Conservation (phyloP, 2,329 filamentous ascomycete genomes). For the Neonectria ditissima region DNA sequence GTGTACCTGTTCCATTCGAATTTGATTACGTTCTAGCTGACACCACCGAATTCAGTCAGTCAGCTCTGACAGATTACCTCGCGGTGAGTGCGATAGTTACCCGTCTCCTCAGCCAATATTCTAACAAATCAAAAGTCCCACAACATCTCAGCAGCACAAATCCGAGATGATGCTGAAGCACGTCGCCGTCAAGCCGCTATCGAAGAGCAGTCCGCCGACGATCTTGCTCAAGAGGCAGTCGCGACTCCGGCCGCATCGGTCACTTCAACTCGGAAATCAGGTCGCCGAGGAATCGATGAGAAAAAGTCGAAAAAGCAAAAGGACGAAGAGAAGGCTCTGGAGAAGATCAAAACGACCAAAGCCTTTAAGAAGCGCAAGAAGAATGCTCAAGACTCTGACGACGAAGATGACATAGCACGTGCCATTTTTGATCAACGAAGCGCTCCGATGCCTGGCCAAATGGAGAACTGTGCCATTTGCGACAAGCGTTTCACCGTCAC, state of each 20-base stretch:
- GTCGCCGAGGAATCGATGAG: constrained; percentile 41
- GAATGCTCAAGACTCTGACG: constrained; percentile 51
- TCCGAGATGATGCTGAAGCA: constrained; percentile 62
- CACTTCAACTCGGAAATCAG: constrained; percentile 44
- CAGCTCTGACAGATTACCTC: constrained; percentile 66
- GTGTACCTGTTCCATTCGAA: constrained; percentile 21
- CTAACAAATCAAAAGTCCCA: constrained; percentile 64
- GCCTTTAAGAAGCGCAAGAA: constrained; percentile 66
- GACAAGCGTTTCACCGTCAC: constrained; percentile 93
- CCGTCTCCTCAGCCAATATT: background rate
- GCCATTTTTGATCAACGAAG: constrained; percentile 60
- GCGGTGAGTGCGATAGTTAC: constrained; percentile 51
- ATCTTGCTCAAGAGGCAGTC: constrained; percentile 37
- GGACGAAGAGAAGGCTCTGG: constrained; percentile 63
- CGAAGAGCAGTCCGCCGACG: constrained; percentile 31
- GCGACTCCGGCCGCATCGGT: constrained; percentile 39
- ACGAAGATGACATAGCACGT: constrained; percentile 63
- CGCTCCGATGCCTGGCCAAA: constrained; percentile 80
- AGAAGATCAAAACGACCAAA: constrained; percentile 73
- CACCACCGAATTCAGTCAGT: constrained; percentile 52
- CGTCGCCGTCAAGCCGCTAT: constrained; percentile 57
- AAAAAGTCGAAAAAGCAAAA: constrained; percentile 53
- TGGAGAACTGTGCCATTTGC: constrained; percentile 89
- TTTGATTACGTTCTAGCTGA: constrained; percentile 18
- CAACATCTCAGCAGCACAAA: constrained; percentile 75